Percentiles rank a stretch among this genome's conserved stretches.
phyloP scores from a whole-genome alignment of 768 basidiomycete species.

The Auricularia sp. region DNA sequence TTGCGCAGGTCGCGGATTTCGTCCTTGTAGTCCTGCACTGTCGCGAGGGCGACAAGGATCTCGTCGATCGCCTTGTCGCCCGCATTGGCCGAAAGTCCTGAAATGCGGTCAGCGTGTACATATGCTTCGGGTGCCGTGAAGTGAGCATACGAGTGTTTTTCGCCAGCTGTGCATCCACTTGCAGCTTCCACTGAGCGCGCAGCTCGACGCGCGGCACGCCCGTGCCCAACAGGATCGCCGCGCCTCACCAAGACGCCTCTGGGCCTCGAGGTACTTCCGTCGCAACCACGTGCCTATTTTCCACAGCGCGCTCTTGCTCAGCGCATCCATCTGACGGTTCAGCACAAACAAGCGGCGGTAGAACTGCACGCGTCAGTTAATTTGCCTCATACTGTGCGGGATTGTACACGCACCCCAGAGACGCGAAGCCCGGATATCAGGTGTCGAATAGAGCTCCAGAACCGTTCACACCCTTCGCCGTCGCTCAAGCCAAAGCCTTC shows the following conservation, averaged over 20 bases:
- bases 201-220: background rate
- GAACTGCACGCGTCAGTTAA: background rate
- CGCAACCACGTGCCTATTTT: background rate
- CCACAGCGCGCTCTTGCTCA: background rate
- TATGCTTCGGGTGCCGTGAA: background rate
- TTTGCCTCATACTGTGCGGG: background rate
- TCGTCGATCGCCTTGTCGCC: background rate
- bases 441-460: conserved; percentile 24
- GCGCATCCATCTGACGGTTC: background rate
- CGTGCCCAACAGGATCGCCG: background rate
- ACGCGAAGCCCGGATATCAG: conserved; percentile 26
- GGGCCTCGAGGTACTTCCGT: background rate
- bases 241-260: background rate
- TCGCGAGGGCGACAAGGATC: background rate
- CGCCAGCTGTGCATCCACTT: background rate
- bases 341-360: conserved; percentile 1
- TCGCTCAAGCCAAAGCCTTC: conserved; percentile 25
- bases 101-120: background rate
- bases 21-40: background rate
- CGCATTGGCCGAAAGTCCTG: background rate
- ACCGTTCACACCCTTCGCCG: conserved; percentile 26
- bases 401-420: conserved; percentile 20
- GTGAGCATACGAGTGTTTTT: background rate
- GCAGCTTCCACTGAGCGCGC: background rate
- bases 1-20: background rate